Conservation (phyloP, 1,284 basidiomycete genomes). For the Earliella scabrosa region DNA sequence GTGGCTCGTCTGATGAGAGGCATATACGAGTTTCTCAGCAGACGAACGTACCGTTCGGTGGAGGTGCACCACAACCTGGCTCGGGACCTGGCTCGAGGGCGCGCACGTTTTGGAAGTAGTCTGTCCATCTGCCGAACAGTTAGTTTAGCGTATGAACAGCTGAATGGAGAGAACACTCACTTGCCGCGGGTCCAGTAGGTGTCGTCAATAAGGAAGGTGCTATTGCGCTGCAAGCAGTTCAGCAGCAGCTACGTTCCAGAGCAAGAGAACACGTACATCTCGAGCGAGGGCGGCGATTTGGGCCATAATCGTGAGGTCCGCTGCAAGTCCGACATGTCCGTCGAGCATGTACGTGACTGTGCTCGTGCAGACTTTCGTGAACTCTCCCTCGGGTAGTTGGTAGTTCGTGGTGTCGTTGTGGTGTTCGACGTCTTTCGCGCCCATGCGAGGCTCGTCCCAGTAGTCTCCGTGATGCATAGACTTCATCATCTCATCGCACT, state of each 20-base stretch:
- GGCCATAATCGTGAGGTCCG: conserved; percentile 67
- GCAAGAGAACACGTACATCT: conserved; percentile 46
- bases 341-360: conserved; percentile 75
- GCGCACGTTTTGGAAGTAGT: conserved; percentile 65
- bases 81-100: conserved; percentile 64
- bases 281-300: conserved; percentile 67
- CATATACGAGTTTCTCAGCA: too few species aligned
- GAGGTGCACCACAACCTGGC: conserved; percentile 63
- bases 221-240: conserved; percentile 30
- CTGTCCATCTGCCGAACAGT: conserved; percentile 54
- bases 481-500: conserved; percentile 55
- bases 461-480: conserved; percentile 57
- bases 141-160: too few species aligned
- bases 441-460: conserved; percentile 48
- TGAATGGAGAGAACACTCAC: conserved; percentile 49
- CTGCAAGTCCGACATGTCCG: conserved; percentile 62
- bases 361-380: conserved; percentile 50
- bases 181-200: conserved; percentile 72
- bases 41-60: conserved; percentile 53
- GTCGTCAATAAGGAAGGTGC: conserved; percentile 42
- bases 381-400: conserved; percentile 36
- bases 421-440: conserved; percentile 52
- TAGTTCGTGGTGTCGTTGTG: conserved; percentile 41
- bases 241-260: conserved; percentile 34
- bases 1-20: background rate